A percentile compares a stretch with the other conserved stretches of the same genome.
Conservation (phyloP, 306 rosid genomes). For the Vigna mungo region DNA sequence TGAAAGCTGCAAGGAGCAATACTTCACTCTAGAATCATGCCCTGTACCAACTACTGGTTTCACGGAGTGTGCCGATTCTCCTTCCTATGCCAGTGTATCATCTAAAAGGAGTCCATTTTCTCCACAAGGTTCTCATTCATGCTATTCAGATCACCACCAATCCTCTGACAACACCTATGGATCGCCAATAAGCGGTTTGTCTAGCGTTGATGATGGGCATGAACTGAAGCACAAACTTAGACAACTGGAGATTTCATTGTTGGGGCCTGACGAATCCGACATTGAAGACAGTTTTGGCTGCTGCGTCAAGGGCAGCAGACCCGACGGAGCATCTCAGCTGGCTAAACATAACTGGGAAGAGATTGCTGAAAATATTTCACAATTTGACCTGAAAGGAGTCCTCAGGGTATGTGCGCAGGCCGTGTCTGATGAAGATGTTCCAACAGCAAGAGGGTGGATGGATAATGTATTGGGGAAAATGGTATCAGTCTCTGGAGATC, state of each 20-base stretch:
- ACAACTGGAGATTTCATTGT: constrained; percentile 69
- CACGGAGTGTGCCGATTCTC: constrained; percentile 63
- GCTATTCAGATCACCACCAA: constrained; percentile 74
- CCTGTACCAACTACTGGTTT: constrained; percentile 48
- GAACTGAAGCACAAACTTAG: constrained; percentile 66
- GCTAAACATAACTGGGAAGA: constrained; percentile 52
- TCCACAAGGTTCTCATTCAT: constrained; percentile 74
- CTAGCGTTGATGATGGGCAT: constrained; percentile 63
- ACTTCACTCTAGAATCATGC: constrained; percentile 73
- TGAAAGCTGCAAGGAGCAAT: constrained; percentile 57
- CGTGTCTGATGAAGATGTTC: constrained; percentile 54
- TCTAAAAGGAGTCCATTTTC: constrained; percentile 72
- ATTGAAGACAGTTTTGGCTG: constrained; percentile 62
- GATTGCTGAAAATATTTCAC: constrained; percentile 49
- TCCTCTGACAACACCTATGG: constrained; percentile 68
- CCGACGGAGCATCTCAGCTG: constrained; percentile 32
- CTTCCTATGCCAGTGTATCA: constrained; percentile 72
- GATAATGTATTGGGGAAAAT: constrained; percentile 66
- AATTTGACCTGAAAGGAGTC: constrained; percentile 55
- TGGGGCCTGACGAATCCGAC: constrained; percentile 70
- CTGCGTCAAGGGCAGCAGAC: constrained; percentile 46
- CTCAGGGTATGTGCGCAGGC: constrained; percentile 69
- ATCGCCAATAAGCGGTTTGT: constrained; percentile 78
- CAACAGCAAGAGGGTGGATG: constrained; percentile 61
- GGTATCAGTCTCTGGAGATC: constrained; percentile 87